Percentiles rank a stretch among this genome's conserved stretches.
phyloP scores from a whole-genome alignment of 140 eudicot genomes.

The Bidens hawaiensis region DNA sequence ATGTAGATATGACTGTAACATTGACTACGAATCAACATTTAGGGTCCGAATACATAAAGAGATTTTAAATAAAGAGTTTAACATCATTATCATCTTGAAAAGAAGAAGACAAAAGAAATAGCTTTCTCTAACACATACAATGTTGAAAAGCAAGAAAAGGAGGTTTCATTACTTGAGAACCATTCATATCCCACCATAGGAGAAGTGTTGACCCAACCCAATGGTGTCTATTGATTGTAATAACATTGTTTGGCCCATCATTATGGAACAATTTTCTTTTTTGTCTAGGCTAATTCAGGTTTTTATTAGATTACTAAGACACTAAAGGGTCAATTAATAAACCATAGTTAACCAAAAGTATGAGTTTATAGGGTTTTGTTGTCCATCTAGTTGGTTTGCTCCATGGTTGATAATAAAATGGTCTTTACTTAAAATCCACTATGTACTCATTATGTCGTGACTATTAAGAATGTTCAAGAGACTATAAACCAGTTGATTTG shows the following conservation, averaged over 20 bases:
- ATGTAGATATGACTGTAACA: slow-evolving; percentile 9
- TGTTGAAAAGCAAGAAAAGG: slow-evolving; percentile 25
- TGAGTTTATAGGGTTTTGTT: not conserved
- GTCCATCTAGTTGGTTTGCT: not conserved
- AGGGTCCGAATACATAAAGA: slow-evolving; percentile 14
- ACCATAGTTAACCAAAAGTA: not conserved
- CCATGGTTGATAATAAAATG: not conserved
- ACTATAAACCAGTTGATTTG: not conserved
- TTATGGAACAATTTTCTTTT: slow-evolving; percentile 25
- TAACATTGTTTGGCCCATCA: slow-evolving; percentile 22
- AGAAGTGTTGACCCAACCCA: slow-evolving; percentile 40
- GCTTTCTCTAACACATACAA: slow-evolving; percentile 25
- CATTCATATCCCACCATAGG: slow-evolving; percentile 39
- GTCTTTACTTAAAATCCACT: not conserved
- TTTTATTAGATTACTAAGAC: slow-evolving; percentile 4
- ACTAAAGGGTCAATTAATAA: not conserved
- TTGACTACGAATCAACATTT: slow-evolving; percentile 1
- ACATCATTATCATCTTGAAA: slow-evolving; percentile 18
- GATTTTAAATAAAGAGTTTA: slow-evolving; percentile 12
- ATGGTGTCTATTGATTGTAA: slow-evolving; percentile 27
- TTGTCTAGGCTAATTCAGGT: not conserved
- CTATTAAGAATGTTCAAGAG: not conserved
- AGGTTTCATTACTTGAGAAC: slow-evolving; percentile 26
- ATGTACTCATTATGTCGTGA: not conserved
- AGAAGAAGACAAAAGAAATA: slow-evolving; percentile 23